Conservation (phyloP, 2,329 filamentous ascomycete species). For the Xylaria sp. region DNA sequence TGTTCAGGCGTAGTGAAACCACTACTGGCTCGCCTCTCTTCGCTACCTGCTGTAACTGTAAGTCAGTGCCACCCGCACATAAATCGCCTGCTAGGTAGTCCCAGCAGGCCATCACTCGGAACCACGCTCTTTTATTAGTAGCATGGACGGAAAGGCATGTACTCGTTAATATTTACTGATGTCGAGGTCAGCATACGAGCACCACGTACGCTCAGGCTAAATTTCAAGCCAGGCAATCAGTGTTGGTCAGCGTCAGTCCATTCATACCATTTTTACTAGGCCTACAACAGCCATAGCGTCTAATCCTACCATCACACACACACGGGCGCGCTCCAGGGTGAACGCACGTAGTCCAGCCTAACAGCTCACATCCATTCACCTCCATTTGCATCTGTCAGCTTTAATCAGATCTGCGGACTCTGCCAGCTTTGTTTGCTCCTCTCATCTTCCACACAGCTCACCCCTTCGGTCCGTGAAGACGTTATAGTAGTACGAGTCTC, state of each 20-base stretch:
- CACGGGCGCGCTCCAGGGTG: background rate
- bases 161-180: constrained; percentile 19
- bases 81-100: background rate
- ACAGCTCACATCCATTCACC: background rate
- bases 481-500: background rate
- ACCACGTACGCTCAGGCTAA: background rate
- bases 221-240: constrained; percentile 4
- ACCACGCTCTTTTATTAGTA: background rate
- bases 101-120: background rate
- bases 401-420: background rate
- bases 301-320: background rate
- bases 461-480: background rate
- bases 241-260: constrained; percentile 2
- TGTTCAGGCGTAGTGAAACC: background rate
- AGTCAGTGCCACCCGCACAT: background rate
- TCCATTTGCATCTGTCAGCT: background rate
- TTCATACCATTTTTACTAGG: background rate
- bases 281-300: background rate
- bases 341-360: background rate
- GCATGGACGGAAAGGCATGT: background rate
- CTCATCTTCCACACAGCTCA: background rate
- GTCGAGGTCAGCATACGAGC: background rate
- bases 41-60: background rate
- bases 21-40: background rate
- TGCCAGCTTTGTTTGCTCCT: background rate